Evolutionary conservation across 2,329 filamentous ascomycete genomes (phyloP).

Genomic region (Botryotinia calthae): DNA sequence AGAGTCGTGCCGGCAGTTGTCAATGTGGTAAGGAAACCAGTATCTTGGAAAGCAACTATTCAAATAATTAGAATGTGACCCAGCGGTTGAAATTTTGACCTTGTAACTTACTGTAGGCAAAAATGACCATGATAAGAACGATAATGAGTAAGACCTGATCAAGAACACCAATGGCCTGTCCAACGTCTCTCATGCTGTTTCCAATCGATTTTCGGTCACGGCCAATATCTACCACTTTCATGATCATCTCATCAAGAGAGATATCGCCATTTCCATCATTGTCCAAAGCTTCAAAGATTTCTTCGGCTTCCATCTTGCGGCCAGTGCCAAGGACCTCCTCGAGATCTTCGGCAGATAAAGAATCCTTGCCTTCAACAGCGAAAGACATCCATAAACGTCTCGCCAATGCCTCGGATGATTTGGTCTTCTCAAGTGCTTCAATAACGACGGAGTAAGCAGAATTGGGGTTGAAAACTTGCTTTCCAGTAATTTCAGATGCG

Average conservation of each 20-base stretch:
- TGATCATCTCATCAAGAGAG: conserved; percentile 84
- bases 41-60: conserved; percentile 80
- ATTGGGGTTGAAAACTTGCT: conserved; percentile 90
- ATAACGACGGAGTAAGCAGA: conserved; percentile 87
- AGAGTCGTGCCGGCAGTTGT: conserved; percentile 89
- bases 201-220: conserved; percentile 84
- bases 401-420: conserved; percentile 87
- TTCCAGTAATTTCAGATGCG: conserved; percentile 91
- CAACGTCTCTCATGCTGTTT: conserved; percentile 95
- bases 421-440: conserved; percentile 80
- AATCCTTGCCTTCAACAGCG: conserved; percentile 82
- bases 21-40: conserved; percentile 78
- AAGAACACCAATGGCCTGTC: conserved; percentile 87
- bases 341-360: conserved; percentile 77
- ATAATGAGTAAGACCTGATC: conserved; percentile 82
- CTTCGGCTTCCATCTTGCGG: conserved; percentile 75
- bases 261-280: conserved; percentile 90
- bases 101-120: conserved; percentile 68
- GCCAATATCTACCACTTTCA: conserved; percentile 76
- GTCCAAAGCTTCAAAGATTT: conserved; percentile 79
- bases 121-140: conserved; percentile 74
- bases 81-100: conserved; percentile 15
- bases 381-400: conserved; percentile 97
- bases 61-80: conserved; percentile 30
- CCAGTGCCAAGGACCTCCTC: conserved; percentile 79